A percentile compares a stretch with the other conserved stretches of the same genome.
These are phyloP conservation scores for Chaetoceros tenuissimus DNA, from an alignment of 108 stramenopile species.

Conservation along the genomic window DNA sequence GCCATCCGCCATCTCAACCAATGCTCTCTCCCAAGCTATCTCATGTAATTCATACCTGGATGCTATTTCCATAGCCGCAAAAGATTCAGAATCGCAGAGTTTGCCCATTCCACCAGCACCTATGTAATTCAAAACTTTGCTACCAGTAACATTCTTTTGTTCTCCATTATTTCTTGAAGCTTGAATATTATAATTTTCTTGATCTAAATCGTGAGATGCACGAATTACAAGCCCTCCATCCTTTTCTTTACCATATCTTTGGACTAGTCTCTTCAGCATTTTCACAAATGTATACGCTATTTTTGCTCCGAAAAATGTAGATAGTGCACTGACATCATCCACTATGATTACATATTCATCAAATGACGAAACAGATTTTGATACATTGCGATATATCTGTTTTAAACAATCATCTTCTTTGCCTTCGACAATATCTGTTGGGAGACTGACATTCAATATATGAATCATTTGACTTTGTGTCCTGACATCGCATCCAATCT, in stretches of 20 bases:
- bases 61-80: neutral
- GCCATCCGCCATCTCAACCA: slow-evolving; percentile 59
- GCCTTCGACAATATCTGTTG: neutral
- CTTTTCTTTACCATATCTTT: neutral
- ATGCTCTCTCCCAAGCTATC: slow-evolving; percentile 41
- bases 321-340: neutral
- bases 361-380: neutral
- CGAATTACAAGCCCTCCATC: neutral
- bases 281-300: neutral
- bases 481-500: slow-evolving; percentile 27
- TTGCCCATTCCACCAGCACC: slow-evolving; percentile 32
- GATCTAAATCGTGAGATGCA: neutral
- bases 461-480: neutral
- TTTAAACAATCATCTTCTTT: neutral
- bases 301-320: neutral
- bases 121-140: slow-evolving; percentile 23
- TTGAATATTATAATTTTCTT: neutral
- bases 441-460: neutral
- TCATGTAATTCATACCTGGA: neutral
- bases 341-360: neutral
- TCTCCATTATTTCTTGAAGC: neutral
- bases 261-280: neutral
- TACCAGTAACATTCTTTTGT: slow-evolving; percentile 3
- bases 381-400: neutral
- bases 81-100: neutral